Base-by-base conservation (phyloP, 192 early-diverging fungal species). In the Phycomyces blakesleeanus region DNA sequence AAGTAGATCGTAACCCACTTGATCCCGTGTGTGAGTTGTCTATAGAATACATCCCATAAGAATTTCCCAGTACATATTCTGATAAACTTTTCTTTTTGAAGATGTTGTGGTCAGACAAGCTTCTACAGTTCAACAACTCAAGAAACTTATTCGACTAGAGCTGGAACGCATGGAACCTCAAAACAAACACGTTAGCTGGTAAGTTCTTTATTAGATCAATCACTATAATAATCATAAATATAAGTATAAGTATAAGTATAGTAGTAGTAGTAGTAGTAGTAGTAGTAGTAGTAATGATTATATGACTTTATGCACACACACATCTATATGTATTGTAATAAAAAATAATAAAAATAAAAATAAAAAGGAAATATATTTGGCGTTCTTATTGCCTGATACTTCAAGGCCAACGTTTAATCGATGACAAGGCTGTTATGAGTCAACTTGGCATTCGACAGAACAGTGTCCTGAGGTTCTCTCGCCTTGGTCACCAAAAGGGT, bases 351-450 rank as follows among this genome's bases (percentile, higher is more conserved):
- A n/a, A n/a, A n/a, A n/a, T n/a, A n/a, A n/a, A n/a, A n/a, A n/a
- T n/a, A n/a, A n/a, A 14, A 55, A 73, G 71, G 63, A 66, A 67
- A 22, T 62, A 73, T 24, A 66, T 73, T 40, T 73, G 71, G 71
- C 60, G 65, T 34, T 57, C 64, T 0, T 57, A 67, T 54, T 73
- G 71, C 18, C 51, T 73, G 6, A 40, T 67, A 15, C 22, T 67
- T 0, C 16, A 59, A 3, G 47, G 61, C 10, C 42, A 63, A 25
- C 49, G 51, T 1, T 52, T 73, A 22, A 34, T 63, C 8, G 42
- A 73, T 8, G 65, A 73, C 26, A 37, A 40, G 5, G 61, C 60
- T 2, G 27, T 44, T 7, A 50, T 73, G 12, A 73, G 65, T 59
- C 51, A 66, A 38, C 21, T 73, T 20, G 65, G 65, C 0, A 66